A percentile compares a stretch with the other conserved stretches of the same genome.
These are phyloP conservation scores for Tubosaeta sp. DNA, from an alignment of 768 basidiomycete species.

Conservation along the genomic window DNA sequence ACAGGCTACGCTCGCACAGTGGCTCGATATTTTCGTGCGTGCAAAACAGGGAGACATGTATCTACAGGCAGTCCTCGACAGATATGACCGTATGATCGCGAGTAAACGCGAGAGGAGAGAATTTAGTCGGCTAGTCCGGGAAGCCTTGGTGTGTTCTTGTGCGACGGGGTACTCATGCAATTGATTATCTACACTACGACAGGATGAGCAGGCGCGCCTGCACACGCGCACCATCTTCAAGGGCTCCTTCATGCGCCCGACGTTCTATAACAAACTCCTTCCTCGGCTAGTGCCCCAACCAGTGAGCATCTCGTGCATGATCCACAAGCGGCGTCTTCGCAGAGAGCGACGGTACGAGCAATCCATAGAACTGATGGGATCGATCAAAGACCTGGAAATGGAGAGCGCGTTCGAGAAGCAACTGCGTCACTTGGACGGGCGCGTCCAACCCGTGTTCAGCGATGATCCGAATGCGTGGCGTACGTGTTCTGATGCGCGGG, in stretches of 20 bases:
- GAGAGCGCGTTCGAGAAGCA: constrained; percentile 39
- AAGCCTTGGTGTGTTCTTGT: constrained; percentile 46
- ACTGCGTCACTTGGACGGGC: constrained; percentile 17
- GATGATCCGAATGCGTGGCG: constrained; percentile 17
- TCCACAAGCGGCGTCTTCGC: constrained; percentile 43
- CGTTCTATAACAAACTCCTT: constrained; percentile 62
- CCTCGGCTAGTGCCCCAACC: constrained; percentile 84
- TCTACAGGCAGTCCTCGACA: constrained; percentile 41
- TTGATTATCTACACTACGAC: constrained; percentile 2
- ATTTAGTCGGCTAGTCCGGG: constrained; percentile 42
- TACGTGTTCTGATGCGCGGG: constrained; percentile 6
- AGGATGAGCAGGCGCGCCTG: constrained; percentile 57
- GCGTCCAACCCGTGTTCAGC: constrained; percentile 25
- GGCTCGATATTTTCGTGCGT: constrained; percentile 51
- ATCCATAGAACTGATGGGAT: constrained; percentile 30
- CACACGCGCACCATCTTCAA: constrained; percentile 65
- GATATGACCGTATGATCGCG: constrained; percentile 58
- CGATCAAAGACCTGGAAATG: constrained; percentile 29
- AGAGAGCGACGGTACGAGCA: constrained; percentile 44
- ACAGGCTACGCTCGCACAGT: constrained; percentile 30
- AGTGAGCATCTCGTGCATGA: constrained; percentile 62
- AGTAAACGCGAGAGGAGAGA: constrained; percentile 45
- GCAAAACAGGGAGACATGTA: constrained; percentile 52
- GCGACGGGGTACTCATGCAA: neutral
- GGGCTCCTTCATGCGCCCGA: constrained; percentile 63